Percentiles rank a stretch among this genome's conserved stretches.
Evolutionary conservation across 2,329 filamentous ascomycete species (phyloP).

Genomic region (Alternaria longipes): DNA sequence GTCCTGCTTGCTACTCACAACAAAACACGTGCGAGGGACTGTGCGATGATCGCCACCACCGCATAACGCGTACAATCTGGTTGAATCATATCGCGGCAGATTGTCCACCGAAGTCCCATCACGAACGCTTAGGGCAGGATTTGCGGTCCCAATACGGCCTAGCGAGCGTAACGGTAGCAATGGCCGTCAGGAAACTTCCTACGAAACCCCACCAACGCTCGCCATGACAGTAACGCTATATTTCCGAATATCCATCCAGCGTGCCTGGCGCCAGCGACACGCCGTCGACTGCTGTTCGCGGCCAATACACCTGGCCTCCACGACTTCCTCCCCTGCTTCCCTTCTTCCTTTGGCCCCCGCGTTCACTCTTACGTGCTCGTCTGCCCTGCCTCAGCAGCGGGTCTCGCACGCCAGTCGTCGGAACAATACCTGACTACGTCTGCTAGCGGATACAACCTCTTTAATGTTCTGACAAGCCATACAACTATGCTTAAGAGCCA

Average conservation of each 20-base stretch:
- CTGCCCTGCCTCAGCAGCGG: conserved; percentile 41
- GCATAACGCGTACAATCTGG: conserved; percentile 34
- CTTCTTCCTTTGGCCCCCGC: conserved; percentile 27
- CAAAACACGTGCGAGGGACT: conserved; percentile 2
- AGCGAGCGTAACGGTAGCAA: conserved; percentile 49
- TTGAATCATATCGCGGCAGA: conserved; percentile 36
- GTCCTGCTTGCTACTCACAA: conserved; percentile 19
- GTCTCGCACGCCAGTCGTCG: conserved; percentile 37
- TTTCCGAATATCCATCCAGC: conserved; percentile 30
- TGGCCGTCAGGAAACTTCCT: conserved; percentile 30
- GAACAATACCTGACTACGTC: conserved; percentile 43
- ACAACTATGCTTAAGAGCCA: conserved; percentile 51
- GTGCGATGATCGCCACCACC: conserved; percentile 18
- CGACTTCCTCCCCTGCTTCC: conserved; percentile 18
- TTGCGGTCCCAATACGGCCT: conserved; percentile 26
- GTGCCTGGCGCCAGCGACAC: conserved; percentile 35
- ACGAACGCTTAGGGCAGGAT: conserved; percentile 22
- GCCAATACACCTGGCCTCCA: conserved; percentile 15
- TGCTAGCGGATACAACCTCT: conserved; percentile 54
- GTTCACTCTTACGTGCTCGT: conserved; percentile 41
- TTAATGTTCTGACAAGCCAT: conserved; percentile 47
- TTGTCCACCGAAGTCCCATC: conserved; percentile 25
- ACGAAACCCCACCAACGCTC: conserved; percentile 39
- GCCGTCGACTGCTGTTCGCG: conserved; percentile 21
- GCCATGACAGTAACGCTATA: conserved; percentile 37